A percentile compares a stretch with the other conserved stretches of the same genome.
phyloP scores from a whole-genome alignment of 176 grass and related monocot genomes.

The Paspalum vaginatum region DNA sequence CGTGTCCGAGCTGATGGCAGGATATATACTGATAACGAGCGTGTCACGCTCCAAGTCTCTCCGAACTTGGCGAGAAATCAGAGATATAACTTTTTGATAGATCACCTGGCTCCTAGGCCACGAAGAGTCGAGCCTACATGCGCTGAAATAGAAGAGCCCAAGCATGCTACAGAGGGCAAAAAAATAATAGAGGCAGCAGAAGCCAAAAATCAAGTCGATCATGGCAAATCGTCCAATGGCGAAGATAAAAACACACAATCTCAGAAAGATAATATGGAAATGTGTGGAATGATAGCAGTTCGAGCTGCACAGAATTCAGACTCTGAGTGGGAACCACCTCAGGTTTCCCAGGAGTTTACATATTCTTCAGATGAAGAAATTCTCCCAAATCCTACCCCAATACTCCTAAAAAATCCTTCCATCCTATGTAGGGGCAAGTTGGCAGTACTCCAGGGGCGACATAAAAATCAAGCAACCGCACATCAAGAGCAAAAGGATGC shows the following conservation, averaged over 20 bases:
- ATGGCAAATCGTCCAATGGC: background rate
- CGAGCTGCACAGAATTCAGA: background rate
- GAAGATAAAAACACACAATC: background rate
- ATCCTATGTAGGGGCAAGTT: too few species aligned
- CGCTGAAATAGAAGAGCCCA: rapidly evolving
- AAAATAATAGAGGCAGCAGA: background rate
- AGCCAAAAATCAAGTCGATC: background rate
- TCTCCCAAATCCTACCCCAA: background rate
- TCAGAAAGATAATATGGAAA: background rate
- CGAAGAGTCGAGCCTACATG: background rate
- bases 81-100: slow-evolving; percentile 1
- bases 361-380: background rate
- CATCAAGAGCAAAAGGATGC: background rate
- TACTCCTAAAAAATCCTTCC: background rate
- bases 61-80: background rate
- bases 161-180: background rate
- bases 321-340: background rate
- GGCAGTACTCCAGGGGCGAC: rapidly evolving
- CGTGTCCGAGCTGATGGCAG: background rate
- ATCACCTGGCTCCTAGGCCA: background rate
- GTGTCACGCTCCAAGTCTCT: background rate
- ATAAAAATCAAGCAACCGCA: background rate
- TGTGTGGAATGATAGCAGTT: background rate
- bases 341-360: background rate
- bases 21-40: background rate